A percentile compares a stretch with the other conserved stretches of the same genome.
These are phyloP conservation scores for Penicillium frequentans DNA, from an alignment of 2,329 filamentous ascomycete genomes.

Conservation along the genomic window DNA sequence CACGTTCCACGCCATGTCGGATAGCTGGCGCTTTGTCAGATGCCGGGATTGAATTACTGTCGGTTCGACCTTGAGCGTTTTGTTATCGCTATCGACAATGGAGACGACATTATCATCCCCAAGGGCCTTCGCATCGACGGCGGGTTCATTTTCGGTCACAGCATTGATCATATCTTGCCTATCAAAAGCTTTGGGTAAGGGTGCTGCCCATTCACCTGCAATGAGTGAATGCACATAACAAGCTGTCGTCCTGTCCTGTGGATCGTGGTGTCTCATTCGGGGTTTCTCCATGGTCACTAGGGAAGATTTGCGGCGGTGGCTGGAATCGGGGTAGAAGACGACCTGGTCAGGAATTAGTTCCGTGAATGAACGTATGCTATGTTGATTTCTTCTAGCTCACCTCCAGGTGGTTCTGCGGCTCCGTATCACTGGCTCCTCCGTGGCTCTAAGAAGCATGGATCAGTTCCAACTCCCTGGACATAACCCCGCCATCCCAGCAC, in stretches of 20 bases:
- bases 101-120: conserved; percentile 22
- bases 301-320: conserved; percentile 61
- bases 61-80: conserved; percentile 27
- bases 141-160: conserved; percentile 13
- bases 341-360: conserved; percentile 45
- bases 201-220: conserved; percentile 35
- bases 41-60: conserved; percentile 65
- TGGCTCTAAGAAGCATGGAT: conserved; percentile 24
- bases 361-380: background rate
- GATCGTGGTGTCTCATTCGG: conserved; percentile 37
- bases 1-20: conserved; percentile 96
- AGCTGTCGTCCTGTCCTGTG: conserved; percentile 46
- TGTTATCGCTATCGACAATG: conserved; percentile 26
- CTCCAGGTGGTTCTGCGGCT: conserved; percentile 38
- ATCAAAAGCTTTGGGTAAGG: conserved; percentile 10
- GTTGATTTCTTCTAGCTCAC: conserved; percentile 16
- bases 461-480: conserved; percentile 5
- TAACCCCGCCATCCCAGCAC: conserved; percentile 3
- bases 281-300: conserved; percentile 49
- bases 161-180: conserved; percentile 18
- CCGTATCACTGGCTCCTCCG: conserved; percentile 36
- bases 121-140: conserved; percentile 20
- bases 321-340: conserved; percentile 54
- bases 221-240: conserved; percentile 65
- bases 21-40: conserved; percentile 89